Base-by-base conservation (phyloP, 192 early-diverging fungal genomes). In the Mortierella antarctica region DNA sequence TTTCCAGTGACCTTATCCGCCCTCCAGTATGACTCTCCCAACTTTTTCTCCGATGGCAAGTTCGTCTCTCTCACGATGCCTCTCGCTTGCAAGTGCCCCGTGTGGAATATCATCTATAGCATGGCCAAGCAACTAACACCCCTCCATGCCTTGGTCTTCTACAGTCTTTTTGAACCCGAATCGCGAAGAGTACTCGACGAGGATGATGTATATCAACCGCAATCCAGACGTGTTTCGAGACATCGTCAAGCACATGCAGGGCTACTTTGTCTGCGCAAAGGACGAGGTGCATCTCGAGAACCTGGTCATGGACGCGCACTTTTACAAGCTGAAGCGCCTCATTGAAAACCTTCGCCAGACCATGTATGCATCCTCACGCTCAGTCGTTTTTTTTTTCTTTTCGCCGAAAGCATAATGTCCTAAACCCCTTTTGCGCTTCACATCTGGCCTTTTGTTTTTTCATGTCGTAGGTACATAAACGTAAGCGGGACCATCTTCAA, bases 401-500 rank as follows among this genome's bases (percentile, higher is more conserved):
- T 18, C 31, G 5, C 2, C 14, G 3, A 41, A 40, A 66, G 6
- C 53, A 40, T 41, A 66, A 40, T 41, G 3, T 46, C 17, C 14
- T 62, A 12, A 47, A 17, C 13, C 45, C 20, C 46, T 11, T 20
- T 17, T 15, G n/a, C 60, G 11, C 45, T 2, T 45, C 4, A 15
- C 18, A 46, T 39, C 46, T 9, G 1, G 12, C 17, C 18, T 11
- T 46, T 21, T 39, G 18, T 56, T 56, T 56, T 57, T 57, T 21
- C 4, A 6, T 52, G 23, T 21, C 13, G 47, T 65, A 85, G 83
- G 67, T 85, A 62, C 82, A 48, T 89, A 15, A 89, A 89, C 59
- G 86, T 89, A 11, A 85, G 88, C 47, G 88, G 88, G 13, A 83
- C 82, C 31, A 51, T 84, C 14, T 89, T 89, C 83, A 83, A 84